Evolutionary conservation across 805 yeast genomes (phyloP).

Genomic region (Yamadazyma laniorum): DNA sequence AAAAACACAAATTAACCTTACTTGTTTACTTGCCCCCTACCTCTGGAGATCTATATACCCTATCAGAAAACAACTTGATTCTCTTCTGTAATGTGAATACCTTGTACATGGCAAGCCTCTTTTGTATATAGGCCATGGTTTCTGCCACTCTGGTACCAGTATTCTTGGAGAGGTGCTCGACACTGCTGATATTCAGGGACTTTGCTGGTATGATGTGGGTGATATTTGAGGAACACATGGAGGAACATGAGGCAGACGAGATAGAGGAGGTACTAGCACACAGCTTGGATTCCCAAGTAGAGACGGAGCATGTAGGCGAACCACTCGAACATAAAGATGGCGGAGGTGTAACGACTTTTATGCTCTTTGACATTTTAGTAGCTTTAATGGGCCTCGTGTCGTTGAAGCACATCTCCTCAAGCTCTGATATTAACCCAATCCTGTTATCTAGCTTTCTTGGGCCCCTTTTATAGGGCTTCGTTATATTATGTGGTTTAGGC

Average conservation of each 20-base stretch:
- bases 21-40: too few relatives aligned
- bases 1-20: too few relatives aligned
- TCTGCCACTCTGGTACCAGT: constrained; percentile 1
- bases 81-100: too few relatives aligned
- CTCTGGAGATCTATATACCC: too few relatives aligned
- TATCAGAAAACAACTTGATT: too few relatives aligned
- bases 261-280: not conserved
- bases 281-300: not conserved
- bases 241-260: not conserved
- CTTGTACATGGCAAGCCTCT: too few relatives aligned
- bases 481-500: not conserved
- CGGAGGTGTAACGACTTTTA: not conserved
- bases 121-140: constrained; percentile 1
- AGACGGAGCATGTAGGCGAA: not conserved
- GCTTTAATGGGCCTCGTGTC: not conserved
- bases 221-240: not conserved
- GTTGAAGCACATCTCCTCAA: not conserved
- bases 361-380: not conserved
- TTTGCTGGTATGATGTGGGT: too few relatives aligned
- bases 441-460: not conserved
- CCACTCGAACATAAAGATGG: not conserved
- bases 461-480: not conserved
- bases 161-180: not conserved
- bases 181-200: not conserved
- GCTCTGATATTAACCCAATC: not conserved